These are phyloP conservation scores for Leccinum arenicola DNA, from an alignment of 768 basidiomycete genomes.

Conservation along the genomic window DNA sequence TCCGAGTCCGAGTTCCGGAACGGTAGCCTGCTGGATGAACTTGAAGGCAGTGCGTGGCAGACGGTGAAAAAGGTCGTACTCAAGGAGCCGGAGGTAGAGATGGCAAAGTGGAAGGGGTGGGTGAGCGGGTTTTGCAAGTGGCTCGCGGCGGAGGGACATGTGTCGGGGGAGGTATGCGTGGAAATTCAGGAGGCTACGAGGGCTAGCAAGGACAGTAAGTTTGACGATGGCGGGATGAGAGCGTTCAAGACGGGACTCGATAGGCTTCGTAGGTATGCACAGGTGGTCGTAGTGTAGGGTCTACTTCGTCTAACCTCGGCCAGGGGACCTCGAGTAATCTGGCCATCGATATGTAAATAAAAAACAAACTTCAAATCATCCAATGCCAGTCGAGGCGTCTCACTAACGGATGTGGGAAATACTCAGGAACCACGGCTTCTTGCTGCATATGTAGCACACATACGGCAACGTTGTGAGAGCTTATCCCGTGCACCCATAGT, in stretches of 20 bases:
- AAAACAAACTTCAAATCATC: no score
- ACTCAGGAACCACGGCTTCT: no score
- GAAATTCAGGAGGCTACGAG: conserved; percentile 4
- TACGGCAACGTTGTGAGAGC: no score
- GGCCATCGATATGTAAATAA: not conserved
- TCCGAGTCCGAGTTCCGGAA: not conserved
- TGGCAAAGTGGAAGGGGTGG: conserved; percentile 14
- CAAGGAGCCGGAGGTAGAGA: conserved; percentile 7
- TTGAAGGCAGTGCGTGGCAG: conserved; percentile 12
- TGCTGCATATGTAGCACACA: no score
- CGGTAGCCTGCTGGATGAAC: not conserved
- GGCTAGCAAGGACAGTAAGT: not conserved
- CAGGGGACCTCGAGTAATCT: not conserved
- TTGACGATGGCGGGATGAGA: not conserved
- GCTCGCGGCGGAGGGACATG: conserved; percentile 19
- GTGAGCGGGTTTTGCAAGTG: conserved; percentile 16
- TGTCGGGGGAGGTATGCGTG: conserved; percentile 2
- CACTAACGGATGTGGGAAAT: no score
- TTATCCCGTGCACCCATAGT: no score
- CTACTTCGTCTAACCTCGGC: not conserved
- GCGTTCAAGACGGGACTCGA: conserved; percentile 9
- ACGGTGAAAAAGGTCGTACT: conserved; percentile 5
- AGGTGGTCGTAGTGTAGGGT: conserved; percentile 1
- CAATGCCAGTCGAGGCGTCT: no score
- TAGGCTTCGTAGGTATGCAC: conserved; percentile 11